A percentile compares a stretch with the other conserved stretches of the same genome.
Evolutionary conservation across 2,329 filamentous ascomycete species (phyloP).

Genomic region (Ustulina deusta): DNA sequence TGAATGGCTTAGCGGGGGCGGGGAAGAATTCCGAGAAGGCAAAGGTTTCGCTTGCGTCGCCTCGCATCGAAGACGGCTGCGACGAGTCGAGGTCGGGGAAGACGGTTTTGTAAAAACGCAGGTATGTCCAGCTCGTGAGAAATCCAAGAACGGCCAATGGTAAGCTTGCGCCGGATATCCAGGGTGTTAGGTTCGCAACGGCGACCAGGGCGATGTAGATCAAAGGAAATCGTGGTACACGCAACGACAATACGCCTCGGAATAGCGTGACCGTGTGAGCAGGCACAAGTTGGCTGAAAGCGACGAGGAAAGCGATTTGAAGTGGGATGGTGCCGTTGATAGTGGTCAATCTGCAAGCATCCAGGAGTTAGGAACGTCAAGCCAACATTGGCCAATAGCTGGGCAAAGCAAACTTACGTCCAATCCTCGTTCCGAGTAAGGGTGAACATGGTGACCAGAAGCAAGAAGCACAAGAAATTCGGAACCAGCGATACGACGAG

Average conservation of each 20-base stretch:
- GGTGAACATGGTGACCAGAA: conserved; percentile 79
- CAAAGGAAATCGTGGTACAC: conserved; percentile 79
- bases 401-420: conserved; percentile 67
- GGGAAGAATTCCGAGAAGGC: conserved; percentile 97
- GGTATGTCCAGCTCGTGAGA: conserved; percentile 91
- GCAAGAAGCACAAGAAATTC: conserved; percentile 78
- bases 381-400: neutral
- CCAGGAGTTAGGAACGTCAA: conserved; percentile 36
- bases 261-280: conserved; percentile 97
- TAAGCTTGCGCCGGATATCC: conserved; percentile 77
- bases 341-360: conserved; percentile 73
- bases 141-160: conserved; percentile 86
- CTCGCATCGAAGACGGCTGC: conserved; percentile 74
- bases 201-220: conserved; percentile 81
- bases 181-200: conserved; percentile 68
- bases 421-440: conserved; percentile 74
- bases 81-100: conserved; percentile 75
- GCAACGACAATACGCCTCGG: conserved; percentile 86
- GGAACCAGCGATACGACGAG: conserved; percentile 81
- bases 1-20: conserved; percentile 79
- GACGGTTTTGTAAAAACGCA: conserved; percentile 90
- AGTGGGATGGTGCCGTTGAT: conserved; percentile 90
- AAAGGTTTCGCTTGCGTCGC: conserved; percentile 96
- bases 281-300: conserved; percentile 96
- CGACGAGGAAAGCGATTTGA: conserved; percentile 93